Conservation (phyloP, 2,329 filamentous ascomycete species). For the Penicillium sp. region DNA sequence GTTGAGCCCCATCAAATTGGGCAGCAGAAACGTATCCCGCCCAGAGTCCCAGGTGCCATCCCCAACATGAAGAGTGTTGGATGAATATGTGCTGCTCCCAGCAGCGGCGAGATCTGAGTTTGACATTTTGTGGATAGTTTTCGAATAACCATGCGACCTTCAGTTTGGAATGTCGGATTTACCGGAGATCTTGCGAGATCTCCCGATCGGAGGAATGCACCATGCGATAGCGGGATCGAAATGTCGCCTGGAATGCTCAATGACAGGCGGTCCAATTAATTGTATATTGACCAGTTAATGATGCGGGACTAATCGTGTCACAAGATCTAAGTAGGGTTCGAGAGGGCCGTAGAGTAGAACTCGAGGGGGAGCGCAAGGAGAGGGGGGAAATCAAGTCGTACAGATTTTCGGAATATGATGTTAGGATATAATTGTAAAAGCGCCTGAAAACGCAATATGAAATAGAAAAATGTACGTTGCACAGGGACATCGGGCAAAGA, state of each 20-base stretch:
- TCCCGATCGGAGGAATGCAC: constrained; percentile 44
- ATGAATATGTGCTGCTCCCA: constrained; percentile 61
- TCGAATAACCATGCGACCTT: constrained; percentile 16
- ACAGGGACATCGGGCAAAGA: constrained; percentile 9
- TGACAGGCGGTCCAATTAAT: neutral
- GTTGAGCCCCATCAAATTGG: constrained; percentile 63
- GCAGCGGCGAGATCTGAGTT: constrained; percentile 51
- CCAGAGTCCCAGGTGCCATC: constrained; percentile 65
- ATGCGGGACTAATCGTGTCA: neutral
- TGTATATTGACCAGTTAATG: constrained; percentile 1
- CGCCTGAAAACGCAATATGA: constrained; percentile 8
- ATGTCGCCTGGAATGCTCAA: constrained; percentile 13
- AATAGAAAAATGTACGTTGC: constrained; percentile 12
- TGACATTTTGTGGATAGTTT: constrained; percentile 26
- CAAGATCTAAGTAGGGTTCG: neutral
- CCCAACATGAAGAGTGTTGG: constrained; percentile 61
- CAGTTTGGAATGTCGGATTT: constrained; percentile 40
- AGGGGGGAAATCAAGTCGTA: constrained; percentile 12
- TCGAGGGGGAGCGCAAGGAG: constrained; percentile 2
- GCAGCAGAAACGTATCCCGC: constrained; percentile 62
- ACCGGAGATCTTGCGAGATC: constrained; percentile 46
- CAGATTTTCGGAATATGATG: neutral
- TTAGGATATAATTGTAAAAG: constrained; percentile 9
- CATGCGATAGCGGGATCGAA: constrained; percentile 34
- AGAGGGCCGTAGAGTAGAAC: neutral